These are phyloP conservation scores for Spathaspora sp. DNA, from an alignment of 1,139 yeast species.

Conservation along the genomic window DNA sequence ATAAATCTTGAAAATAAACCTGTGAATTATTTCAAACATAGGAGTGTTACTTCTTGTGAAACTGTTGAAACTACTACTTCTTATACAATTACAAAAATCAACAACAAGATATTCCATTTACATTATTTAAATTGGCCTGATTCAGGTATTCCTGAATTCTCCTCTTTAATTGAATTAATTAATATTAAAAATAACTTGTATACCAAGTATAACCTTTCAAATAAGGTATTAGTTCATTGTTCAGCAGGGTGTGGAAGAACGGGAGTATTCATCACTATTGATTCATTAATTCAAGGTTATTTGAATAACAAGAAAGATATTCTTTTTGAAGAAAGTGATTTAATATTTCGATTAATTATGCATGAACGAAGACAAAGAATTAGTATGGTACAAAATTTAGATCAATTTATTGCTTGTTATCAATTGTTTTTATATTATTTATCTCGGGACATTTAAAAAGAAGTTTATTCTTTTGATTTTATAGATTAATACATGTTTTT, in stretches of 20 bases:
- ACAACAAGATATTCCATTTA: conserved; percentile 50
- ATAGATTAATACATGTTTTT: background rate
- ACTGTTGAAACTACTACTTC: conserved; percentile 1
- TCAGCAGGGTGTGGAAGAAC: conserved; percentile 87
- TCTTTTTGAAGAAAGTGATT: conserved; percentile 35
- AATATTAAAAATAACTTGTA: conserved; percentile 45
- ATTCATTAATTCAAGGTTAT: conserved; percentile 24
- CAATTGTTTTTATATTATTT: conserved; percentile 36
- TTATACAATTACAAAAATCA: conserved; percentile 22
- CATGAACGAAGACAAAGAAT: conserved; percentile 44
- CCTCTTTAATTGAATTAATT: conserved; percentile 53
- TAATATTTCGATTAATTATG: conserved; percentile 47
- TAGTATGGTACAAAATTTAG: conserved; percentile 48
- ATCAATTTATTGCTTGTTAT: conserved; percentile 45
- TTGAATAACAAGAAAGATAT: background rate
- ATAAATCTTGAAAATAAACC: conserved; percentile 60
- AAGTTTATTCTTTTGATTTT: no score
- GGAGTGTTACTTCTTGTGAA: conserved; percentile 2
- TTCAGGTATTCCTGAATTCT: conserved; percentile 63
- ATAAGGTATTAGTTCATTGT: conserved; percentile 54
- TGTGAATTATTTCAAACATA: conserved; percentile 8
- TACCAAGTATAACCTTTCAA: conserved; percentile 17
- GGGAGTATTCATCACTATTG: conserved; percentile 69
- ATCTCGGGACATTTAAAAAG: conserved; percentile 4
- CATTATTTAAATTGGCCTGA: conserved; percentile 84